Evolutionary conservation across 768 basidiomycete species (phyloP), one percentile per base, ranked within the genome.

Genomic region (Piloderma croceum): DNA sequence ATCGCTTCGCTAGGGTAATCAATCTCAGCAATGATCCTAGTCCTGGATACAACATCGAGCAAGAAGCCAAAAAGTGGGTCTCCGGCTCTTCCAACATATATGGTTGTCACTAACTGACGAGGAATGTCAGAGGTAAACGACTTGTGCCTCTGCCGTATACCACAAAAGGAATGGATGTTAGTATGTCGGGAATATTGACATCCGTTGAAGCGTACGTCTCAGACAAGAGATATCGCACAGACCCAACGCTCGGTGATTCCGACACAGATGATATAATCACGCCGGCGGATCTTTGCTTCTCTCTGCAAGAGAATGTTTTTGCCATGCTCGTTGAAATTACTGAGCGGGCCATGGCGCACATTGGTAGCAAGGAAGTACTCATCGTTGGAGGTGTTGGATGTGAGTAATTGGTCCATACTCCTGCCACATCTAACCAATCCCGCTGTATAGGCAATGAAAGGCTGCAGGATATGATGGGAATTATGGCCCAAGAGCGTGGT

Each of bases 351-450:
- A 97, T 99, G 96, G 96, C 96, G 21, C 96, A 98, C 61, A 93
- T 97, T 17, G 88, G 88, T 9, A 94, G 90, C 52, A 90, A 77
- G 60, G 93, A 99, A 53, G 93, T 97, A 2, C 74, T 99, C 29
- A 92, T 99, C 40, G 96, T 99, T 6, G 96, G 96, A 3, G 96
- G 96, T 24, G 96, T 99, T n/a, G 96, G 96, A n/a, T 92, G 94
- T 94, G 61, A 69, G 90, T 76, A 20, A 18, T 38, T 12, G 23
- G 37, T 37, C 4, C 19, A 12, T 20, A 24, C 10, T n/a, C 21
- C 22, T 31, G 12, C 11, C 22, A n/a, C 3, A 11, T 11, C 31
- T 31, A 11, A 15, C 27, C 15, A 15, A 29, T 15, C 9, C 27
- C 10, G 27, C 27, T 29, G 27, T 23, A 34, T 45, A 97, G 92